phyloP scores from a whole-genome alignment of 768 basidiomycete genomes.

The Phaeotremella skinneri region DNA sequence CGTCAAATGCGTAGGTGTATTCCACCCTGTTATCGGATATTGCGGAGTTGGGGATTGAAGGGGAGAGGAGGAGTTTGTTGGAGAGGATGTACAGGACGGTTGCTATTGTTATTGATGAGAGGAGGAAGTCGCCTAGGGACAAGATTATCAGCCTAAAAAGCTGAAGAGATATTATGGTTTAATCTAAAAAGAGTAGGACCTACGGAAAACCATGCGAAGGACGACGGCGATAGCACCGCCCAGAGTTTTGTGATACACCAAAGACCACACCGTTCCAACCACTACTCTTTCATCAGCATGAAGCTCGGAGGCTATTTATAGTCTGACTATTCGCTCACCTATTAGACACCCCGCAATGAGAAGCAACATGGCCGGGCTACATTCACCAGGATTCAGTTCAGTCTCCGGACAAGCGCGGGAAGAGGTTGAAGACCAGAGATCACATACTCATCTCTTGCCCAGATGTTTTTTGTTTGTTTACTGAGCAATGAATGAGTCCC shows the following conservation, averaged over 20 bases:
- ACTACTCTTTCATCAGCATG: slow-evolving; percentile 55
- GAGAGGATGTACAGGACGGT: slow-evolving; percentile 63
- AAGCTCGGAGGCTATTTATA: too few species aligned
- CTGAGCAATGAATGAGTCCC: slow-evolving; percentile 3
- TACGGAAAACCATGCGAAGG: slow-evolving; percentile 74
- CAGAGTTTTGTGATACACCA: slow-evolving; percentile 69
- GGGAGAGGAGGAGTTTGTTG: slow-evolving; percentile 68
- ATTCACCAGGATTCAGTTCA: neutral
- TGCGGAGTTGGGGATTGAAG: slow-evolving; percentile 68
- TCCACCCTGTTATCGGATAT: slow-evolving; percentile 65
- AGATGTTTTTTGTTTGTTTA: slow-evolving; percentile 93
- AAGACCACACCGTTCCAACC: slow-evolving; percentile 77
- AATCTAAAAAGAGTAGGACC: slow-evolving; percentile 4
- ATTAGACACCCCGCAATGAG: slow-evolving; percentile 75
- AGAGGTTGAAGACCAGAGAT: neutral
- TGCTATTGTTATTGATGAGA: slow-evolving; percentile 70
- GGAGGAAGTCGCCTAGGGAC: slow-evolving; percentile 67
- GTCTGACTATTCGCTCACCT: slow-evolving; percentile 56
- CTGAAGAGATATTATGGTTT: too few species aligned
- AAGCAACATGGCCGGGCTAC: slow-evolving; percentile 77
- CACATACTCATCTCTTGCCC: slow-evolving; percentile 81
- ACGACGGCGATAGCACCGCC: slow-evolving; percentile 64
- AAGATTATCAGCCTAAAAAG: neutral
- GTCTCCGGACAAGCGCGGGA: too few species aligned
- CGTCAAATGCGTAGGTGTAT: slow-evolving; percentile 95